These are phyloP conservation scores for Nothomitra cinnamomea DNA, from an alignment of 2,329 filamentous ascomycete species.

Conservation along the genomic window DNA sequence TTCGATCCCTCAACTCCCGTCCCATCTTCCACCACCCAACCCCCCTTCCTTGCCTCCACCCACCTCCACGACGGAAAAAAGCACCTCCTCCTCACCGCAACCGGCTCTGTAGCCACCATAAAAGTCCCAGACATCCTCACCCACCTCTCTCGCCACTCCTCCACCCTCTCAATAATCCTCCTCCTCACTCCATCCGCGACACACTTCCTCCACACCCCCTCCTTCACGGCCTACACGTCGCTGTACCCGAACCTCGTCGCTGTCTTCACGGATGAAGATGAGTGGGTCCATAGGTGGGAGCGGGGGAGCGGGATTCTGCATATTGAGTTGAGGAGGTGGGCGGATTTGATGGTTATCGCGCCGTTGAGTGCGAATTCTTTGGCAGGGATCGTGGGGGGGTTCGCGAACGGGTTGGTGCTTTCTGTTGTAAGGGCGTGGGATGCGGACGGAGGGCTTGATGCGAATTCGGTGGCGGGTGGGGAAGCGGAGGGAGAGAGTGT, in stretches of 20 bases:
- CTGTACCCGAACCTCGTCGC: conserved; percentile 59
- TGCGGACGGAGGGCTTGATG: conserved; percentile 33
- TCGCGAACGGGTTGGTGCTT: conserved; percentile 58
- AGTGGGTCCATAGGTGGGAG: conserved; percentile 67
- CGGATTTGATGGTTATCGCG: conserved; percentile 61
- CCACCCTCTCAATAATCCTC: conserved; percentile 59
- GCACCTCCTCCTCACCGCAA: conserved; percentile 49
- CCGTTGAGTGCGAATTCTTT: conserved; percentile 73
- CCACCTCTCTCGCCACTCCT: conserved; percentile 32
- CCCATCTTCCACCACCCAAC: conserved; percentile 3
- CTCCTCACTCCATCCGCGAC: conserved; percentile 59
- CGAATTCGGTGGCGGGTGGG: background rate
- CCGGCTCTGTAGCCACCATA: conserved; percentile 72
- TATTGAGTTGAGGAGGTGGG: conserved; percentile 74
- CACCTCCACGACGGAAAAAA: conserved; percentile 32
- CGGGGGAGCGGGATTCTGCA: conserved; percentile 70
- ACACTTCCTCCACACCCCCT: conserved; percentile 47
- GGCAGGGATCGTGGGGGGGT: conserved; percentile 65
- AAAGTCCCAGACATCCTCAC: conserved; percentile 40
- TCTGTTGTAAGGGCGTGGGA: conserved; percentile 82
- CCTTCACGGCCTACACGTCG: conserved; percentile 17
- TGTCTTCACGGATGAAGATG: conserved; percentile 69
- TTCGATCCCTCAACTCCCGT: background rate
- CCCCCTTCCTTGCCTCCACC: conserved; percentile 18
- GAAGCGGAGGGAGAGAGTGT: conserved; percentile 28